Conservation (phyloP, 2,329 filamentous ascomycete species). For the Ceratocystiopsis sp. region DNA sequence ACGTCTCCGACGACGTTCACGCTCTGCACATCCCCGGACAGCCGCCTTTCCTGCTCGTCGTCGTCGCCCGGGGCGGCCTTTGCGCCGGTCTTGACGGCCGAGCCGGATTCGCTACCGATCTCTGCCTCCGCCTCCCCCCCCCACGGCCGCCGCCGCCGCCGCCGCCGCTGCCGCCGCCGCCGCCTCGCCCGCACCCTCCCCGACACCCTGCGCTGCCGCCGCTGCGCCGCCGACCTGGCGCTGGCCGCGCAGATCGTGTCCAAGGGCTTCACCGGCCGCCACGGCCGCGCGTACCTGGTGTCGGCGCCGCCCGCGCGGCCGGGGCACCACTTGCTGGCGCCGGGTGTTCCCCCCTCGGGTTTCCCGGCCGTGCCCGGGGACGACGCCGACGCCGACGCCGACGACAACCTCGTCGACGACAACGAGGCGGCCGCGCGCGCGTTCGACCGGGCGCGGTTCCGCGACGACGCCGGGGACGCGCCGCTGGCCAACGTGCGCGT, state of each 20-base stretch:
- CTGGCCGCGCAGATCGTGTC: slow-evolving; percentile 43
- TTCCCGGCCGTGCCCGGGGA: slow-evolving; percentile 9
- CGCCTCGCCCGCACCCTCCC: slow-evolving; percentile 28
- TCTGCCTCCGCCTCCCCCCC: slow-evolving; percentile 23
- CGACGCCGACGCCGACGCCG: not conserved
- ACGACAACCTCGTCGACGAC: no score
- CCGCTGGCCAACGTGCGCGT: slow-evolving; percentile 36
- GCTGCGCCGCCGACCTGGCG: slow-evolving; percentile 43
- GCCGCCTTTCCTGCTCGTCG: not conserved
- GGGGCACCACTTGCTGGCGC: slow-evolving; percentile 6
- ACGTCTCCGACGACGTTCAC: not conserved
- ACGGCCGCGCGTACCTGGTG: slow-evolving; percentile 47
- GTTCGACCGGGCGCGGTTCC: no score
- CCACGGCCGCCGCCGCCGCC: slow-evolving; percentile 3
- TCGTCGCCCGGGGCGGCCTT: not conserved
- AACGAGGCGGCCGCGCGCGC: no score
- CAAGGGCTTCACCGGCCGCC: slow-evolving; percentile 49
- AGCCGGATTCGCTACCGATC: no score
- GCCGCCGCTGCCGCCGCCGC: slow-evolving; percentile 2
- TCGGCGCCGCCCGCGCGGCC: slow-evolving; percentile 13
- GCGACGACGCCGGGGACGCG: not conserved
- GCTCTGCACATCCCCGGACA: slow-evolving; percentile 10
- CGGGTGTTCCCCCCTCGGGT: slow-evolving; percentile 1
- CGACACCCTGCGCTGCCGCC: slow-evolving; percentile 40
- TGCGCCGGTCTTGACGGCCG: no score